Conservation (phyloP, 2,329 filamentous ascomycete species). For the Diaporthe sp. region DNA sequence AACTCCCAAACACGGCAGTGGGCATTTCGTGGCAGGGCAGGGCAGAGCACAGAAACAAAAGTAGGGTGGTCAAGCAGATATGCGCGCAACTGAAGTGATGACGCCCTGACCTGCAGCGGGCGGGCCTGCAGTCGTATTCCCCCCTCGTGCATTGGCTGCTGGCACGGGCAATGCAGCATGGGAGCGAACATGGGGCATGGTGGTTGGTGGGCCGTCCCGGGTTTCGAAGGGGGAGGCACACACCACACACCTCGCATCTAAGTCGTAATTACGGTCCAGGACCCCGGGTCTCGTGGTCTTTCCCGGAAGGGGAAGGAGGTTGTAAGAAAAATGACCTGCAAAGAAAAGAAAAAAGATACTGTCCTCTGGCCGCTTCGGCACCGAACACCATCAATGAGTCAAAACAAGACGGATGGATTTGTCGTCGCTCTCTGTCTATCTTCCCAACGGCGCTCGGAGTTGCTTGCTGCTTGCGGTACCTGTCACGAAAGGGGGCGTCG, state of each 20-base stretch:
- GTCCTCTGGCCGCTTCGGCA: slow-evolving; percentile 11
- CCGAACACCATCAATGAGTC: background rate
- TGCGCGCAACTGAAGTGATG: background rate
- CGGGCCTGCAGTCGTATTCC: background rate
- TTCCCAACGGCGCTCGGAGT: background rate
- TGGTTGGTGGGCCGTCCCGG: background rate
- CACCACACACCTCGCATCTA: slow-evolving; percentile 20
- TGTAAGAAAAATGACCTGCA: background rate
- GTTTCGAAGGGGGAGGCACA: background rate
- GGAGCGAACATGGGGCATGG: background rate
- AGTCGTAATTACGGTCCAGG: slow-evolving; percentile 13
- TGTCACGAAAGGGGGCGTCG: background rate
- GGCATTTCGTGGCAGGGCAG: background rate
- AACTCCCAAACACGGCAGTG: background rate
- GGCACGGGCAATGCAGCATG: background rate
- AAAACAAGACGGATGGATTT: background rate
- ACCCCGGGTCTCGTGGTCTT: slow-evolving; percentile 5
- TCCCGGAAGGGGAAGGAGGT: background rate
- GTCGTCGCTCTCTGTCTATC: background rate
- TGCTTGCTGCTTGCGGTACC: background rate
- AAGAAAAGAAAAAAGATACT: background rate
- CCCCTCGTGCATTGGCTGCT: background rate
- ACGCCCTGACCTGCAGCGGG: slow-evolving; percentile 10
- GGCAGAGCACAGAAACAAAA: background rate
- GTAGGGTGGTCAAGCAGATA: background rate